Base-by-base conservation (phyloP, 148 eudicot genomes). In the Nepenthes mirabilis region DNA sequence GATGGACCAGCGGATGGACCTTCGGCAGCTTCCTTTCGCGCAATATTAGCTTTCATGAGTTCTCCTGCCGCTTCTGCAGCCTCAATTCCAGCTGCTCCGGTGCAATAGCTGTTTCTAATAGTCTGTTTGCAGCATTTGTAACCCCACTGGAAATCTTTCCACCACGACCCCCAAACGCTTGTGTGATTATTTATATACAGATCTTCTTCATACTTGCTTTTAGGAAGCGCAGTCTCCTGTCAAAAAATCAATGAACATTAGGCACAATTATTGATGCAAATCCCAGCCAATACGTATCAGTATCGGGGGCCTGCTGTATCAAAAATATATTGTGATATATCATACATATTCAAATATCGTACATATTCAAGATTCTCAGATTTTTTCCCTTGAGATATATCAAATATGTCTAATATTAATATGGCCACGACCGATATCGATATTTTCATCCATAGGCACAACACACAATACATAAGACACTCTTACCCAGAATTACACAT, bases 81-180 rank as follows among this genome's bases (percentile, higher is more conserved):
- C 76, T 91, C 97, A 64, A 91, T 91, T 48, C 97, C 97, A 70
- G 97, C 93, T 66, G 86, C 80, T 23, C 97, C 95, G 0, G 95
- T 91, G 65, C 95, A 91, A 59, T 87, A 87, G 72, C 93, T 91
- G 75, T 91, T 91, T 37, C 84, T 69, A 55, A 87, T 66, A 1
- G 76, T 72, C 69, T 87, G 91, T 55, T 74, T 80, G 61, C 97
- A 91, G 68, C 95, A 87, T 61, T 76, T 91, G 73, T 87, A 91
- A 37, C 91, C 97, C 97, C 97, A 91, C 56, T 84, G 97, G 59
- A 82, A 83, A 72, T 87, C 87, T 60, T 71, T 84, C 97, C 95
- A 91, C 95, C 91, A 91, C 0, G 97, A 91, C 14, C 97, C 97
- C 95, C 91, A 91, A 2, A 84, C 89, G 66, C 71, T 76, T 0